Conservation (phyloP, 129 eudicot genomes). For the Tagetes patula region DNA sequence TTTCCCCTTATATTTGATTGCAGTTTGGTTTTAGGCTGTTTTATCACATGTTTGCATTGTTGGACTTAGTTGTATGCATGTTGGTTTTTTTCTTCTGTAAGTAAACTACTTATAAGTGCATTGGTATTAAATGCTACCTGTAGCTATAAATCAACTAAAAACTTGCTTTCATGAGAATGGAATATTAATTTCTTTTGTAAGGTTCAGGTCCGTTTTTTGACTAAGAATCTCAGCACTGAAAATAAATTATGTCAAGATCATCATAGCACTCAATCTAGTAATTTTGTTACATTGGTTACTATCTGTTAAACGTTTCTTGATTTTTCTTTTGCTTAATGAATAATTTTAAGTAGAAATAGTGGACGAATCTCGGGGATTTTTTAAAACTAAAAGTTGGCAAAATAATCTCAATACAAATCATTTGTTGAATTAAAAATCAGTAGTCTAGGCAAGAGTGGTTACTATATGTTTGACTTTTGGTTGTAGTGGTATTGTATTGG, state of each 20-base stretch:
- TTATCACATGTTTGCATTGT: not conserved
- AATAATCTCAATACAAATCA: not conserved
- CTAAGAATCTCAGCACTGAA: not conserved
- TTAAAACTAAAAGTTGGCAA: not conserved
- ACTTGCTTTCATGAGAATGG: not conserved
- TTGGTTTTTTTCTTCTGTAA: not conserved
- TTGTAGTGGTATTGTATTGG: not conserved
- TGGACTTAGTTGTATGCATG: slow-evolving; percentile 3
- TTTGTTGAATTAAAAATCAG: not conserved
- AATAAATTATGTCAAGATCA: not conserved
- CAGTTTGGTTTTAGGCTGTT: slow-evolving; percentile 17
- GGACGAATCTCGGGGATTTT: not conserved
- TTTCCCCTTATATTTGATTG: not conserved
- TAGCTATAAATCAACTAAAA: not conserved
- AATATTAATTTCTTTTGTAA: not conserved
- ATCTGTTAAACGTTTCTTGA: not conserved
- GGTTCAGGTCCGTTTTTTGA: not conserved
- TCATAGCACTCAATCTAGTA: not conserved
- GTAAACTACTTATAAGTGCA: not conserved
- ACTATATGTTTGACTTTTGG: not conserved
- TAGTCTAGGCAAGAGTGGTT: not conserved
- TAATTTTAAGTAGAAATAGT: not conserved
- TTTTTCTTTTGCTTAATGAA: not conserved
- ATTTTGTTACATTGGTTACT: not conserved
- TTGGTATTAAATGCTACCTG: not conserved